Evolutionary conservation across 2,329 filamentous ascomycete species (phyloP).

Genomic region (Hymenoscyphus linearis): DNA sequence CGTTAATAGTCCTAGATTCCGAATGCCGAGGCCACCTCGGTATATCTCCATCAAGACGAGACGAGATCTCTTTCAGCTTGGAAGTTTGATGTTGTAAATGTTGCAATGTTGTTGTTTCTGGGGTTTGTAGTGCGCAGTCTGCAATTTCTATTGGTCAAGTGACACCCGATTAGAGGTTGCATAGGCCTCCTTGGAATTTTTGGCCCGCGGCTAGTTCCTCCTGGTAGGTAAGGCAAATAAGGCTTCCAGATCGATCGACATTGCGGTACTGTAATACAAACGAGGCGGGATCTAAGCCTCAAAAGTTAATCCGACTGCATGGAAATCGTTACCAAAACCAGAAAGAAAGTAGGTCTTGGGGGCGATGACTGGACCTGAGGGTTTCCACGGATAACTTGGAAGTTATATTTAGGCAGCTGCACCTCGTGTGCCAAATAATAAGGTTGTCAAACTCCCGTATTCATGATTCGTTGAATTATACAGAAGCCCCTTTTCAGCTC

Average conservation of each 20-base stretch:
- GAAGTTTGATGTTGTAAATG: not conserved
- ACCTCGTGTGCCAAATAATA: not conserved
- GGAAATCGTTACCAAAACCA: not conserved
- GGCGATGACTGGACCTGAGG: not conserved
- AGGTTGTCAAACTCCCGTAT: not conserved
- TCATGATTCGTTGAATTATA: slow-evolving; percentile 2
- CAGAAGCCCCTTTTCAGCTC: not conserved
- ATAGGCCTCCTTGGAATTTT: not conserved
- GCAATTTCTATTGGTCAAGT: not conserved
- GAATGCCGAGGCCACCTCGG: not conserved
- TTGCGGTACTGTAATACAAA: not conserved
- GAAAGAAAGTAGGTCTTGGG: not conserved
- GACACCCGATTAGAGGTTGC: not conserved
- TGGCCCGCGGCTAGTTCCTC: not conserved
- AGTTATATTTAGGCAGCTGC: not conserved
- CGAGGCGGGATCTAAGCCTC: slow-evolving; percentile 1
- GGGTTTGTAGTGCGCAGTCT: not conserved
- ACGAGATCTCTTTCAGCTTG: not conserved
- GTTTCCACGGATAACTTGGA: no score
- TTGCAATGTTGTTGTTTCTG: not conserved
- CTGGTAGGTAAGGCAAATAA: not conserved
- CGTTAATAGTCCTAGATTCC: not conserved
- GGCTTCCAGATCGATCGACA: not conserved
- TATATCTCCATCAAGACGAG: not conserved
- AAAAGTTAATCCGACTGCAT: not conserved